Percentiles rank a stretch among this genome's conserved stretches.
phyloP scores from a whole-genome alignment of 2,329 filamentous ascomycete genomes.

The Arthrobotrys entomopaga region DNA sequence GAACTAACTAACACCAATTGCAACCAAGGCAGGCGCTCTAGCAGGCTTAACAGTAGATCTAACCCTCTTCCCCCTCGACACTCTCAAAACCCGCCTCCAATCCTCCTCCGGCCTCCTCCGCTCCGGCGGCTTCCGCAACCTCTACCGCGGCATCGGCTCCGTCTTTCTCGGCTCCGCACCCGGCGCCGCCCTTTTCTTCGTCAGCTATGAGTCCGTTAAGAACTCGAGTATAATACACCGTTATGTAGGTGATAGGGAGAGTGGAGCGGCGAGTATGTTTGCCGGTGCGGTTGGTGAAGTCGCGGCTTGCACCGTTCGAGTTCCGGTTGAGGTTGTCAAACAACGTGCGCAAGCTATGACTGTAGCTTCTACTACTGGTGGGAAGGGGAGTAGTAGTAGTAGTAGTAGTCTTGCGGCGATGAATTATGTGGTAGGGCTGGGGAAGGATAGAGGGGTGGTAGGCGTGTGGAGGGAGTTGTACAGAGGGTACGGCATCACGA shows the following conservation, averaged over 20 bases:
- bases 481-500: constrained; percentile 88
- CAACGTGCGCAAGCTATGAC: constrained; percentile 83
- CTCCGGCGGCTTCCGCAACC: constrained; percentile 86
- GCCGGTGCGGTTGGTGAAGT: constrained; percentile 89
- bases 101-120: constrained; percentile 79
- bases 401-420: constrained; percentile 28
- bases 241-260: constrained; percentile 51
- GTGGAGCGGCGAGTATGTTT: constrained; percentile 69
- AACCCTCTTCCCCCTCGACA: constrained; percentile 96
- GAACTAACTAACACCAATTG: constrained; percentile 33
- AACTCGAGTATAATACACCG: constrained; percentile 65
- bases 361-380: background rate
- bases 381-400: background rate
- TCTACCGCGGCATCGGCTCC: constrained; percentile 91
- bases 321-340: constrained; percentile 97
- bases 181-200: constrained; percentile 96
- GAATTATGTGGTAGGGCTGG: constrained; percentile 40
- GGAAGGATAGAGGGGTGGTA: constrained; percentile 32
- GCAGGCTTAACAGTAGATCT: constrained; percentile 97
- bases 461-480: constrained; percentile 86
- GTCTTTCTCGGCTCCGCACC: constrained; percentile 91
- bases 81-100: constrained; percentile 96
- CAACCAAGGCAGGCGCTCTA: constrained; percentile 77
- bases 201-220: constrained; percentile 83
- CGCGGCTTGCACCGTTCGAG: constrained; percentile 88